phyloP scores from a whole-genome alignment of 2,329 filamentous ascomycete genomes.

The Beauveria australis region DNA sequence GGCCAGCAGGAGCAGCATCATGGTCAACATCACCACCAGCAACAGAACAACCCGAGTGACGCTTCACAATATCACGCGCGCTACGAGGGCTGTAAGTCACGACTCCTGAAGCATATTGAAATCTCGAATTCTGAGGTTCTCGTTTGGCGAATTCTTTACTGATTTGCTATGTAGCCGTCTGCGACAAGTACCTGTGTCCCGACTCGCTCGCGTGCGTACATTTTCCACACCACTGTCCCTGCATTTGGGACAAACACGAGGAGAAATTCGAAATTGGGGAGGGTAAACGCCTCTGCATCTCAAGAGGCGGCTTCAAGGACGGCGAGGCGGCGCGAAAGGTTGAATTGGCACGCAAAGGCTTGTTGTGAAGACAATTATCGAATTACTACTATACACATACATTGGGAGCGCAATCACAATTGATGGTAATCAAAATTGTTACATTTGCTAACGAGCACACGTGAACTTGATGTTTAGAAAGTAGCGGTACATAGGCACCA shows the following conservation, averaged over 20 bases:
- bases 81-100: constrained; percentile 54
- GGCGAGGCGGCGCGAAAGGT: constrained; percentile 69
- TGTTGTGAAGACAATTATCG: constrained; percentile 42
- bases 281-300: constrained; percentile 64
- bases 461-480: background rate
- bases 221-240: constrained; percentile 95
- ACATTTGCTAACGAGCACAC: background rate
- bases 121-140: background rate
- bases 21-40: constrained; percentile 39
- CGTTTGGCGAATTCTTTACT: background rate
- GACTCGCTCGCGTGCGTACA: constrained; percentile 91
- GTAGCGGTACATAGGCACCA: background rate
- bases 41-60: constrained; percentile 79
- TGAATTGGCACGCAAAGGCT: constrained; percentile 69
- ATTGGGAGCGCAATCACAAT: background rate
- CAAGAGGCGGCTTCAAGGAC: constrained; percentile 64
- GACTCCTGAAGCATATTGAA: background rate
- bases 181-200: constrained; percentile 89
- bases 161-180: constrained; percentile 51
- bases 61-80: constrained; percentile 67
- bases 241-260: constrained; percentile 66
- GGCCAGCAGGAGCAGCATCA: constrained; percentile 45
- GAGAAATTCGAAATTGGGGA: constrained; percentile 71
- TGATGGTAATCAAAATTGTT: constrained; percentile 5
- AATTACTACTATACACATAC: background rate